Base-by-base conservation (phyloP, 2,329 filamentous ascomycete genomes). In the Knoxdaviesia capensis region DNA sequence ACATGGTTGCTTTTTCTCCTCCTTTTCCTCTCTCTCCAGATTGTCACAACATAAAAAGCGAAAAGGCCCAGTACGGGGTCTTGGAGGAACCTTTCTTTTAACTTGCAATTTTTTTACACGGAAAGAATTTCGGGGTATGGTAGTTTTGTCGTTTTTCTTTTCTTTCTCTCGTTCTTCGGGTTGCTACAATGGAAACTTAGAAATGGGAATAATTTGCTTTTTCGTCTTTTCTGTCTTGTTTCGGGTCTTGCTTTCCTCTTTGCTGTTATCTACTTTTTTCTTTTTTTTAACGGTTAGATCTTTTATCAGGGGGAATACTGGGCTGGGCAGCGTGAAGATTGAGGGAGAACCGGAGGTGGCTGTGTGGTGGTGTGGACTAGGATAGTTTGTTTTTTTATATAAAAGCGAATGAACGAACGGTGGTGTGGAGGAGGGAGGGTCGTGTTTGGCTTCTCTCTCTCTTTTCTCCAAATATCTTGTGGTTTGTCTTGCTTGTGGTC, bases 111-210 rank as follows among this genome's bases (percentile, higher is more conserved):
- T 45, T 41, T 34, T 10, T 43, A n/a, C 36, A 38, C 30, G 20
- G 20, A 20, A 20, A 20, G 2, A 20, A 20, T 20, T 3, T 20
- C 20, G 20, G 20, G 20, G 20, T 20, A 20, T 20, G 20, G 20
- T 20, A 20, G 2, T 20, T 20, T 36, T 37, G 9, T 39, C 37
- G 32, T 36, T 40, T 44, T 34, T 20, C 39, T 44, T 38, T 11
- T 34, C 7, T 41, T 39, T 31, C 33, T 34, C 28, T 34, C 8
- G 38, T 39, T 42, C 28, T 37, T 34, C 31, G 39, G 40, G 39
- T 28, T 36, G 30, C 28, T 34, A 38, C 40, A 41, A 38, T 38
- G 8, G 41, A 44, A 41, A 44, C 39, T 41, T 41, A 38, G 38
- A 38, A 20, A 20, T 40, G 34, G 39, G 34, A 28, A 42, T 36